phyloP scores from a whole-genome alignment of 176 grass and related monocot species.

The Leersia perrieri region DNA sequence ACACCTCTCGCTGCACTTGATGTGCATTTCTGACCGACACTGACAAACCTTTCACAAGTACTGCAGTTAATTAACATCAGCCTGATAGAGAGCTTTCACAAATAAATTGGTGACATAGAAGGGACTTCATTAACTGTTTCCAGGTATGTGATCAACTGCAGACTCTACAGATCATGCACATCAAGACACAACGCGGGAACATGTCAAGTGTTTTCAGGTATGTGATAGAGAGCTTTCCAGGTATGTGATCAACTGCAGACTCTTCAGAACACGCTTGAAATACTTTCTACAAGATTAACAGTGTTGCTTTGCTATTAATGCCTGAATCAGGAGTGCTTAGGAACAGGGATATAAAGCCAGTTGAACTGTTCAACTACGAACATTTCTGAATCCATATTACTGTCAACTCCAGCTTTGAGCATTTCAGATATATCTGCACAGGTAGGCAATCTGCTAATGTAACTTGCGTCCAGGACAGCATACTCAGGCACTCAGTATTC shows the following conservation, averaged over 20 bases:
- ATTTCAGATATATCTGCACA: neutral
- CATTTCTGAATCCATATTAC: neutral
- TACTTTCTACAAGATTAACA: neutral
- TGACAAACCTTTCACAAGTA: neutral
- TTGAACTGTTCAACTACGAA: neutral
- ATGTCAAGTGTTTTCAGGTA: neutral
- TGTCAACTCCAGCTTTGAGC: neutral
- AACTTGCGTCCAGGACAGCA: too few species aligned
- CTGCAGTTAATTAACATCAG: neutral
- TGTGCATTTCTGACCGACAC: too few species aligned
- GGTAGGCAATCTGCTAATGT: neutral
- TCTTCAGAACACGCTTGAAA: neutral
- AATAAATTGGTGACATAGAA: neutral
- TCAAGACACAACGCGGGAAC: neutral
- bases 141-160: neutral
- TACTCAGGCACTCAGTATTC: too few species aligned
- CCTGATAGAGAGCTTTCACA: neutral
- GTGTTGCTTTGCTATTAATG: neutral
- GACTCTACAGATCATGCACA: neutral
- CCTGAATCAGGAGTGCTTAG: neutral
- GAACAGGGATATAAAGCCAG: too few species aligned
- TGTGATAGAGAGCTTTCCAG: too few species aligned
- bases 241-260: too few species aligned
- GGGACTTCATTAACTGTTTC: slow-evolving; percentile 15
- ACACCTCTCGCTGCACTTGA: too few species aligned